Percentiles rank a stretch among this genome's conserved stretches.
phyloP scores from a whole-genome alignment of 345 rosid genomes.

The Camelina laxa region DNA sequence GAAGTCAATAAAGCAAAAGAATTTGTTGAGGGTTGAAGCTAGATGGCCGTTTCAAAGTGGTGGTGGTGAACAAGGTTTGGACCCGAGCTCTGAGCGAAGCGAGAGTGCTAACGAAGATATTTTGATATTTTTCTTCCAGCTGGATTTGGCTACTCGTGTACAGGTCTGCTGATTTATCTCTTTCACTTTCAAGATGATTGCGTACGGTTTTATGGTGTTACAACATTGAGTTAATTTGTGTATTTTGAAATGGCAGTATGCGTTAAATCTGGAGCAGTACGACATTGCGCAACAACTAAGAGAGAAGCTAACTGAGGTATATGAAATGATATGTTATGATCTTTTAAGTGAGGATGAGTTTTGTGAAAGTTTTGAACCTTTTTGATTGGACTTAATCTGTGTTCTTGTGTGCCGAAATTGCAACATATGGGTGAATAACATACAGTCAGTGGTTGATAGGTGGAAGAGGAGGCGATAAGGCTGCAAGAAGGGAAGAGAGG shows the following conservation, averaged over 20 bases:
- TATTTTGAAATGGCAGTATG: constrained; percentile 61
- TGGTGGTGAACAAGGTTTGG: constrained; percentile 55
- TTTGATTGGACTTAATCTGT: background rate
- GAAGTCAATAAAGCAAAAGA: constrained; percentile 44
- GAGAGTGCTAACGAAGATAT: constrained; percentile 94
- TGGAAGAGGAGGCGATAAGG: constrained; percentile 75
- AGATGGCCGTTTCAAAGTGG: constrained; percentile 81
- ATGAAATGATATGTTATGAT: background rate
- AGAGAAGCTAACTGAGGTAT: constrained; percentile 88
- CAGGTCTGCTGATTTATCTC: constrained; percentile 53
- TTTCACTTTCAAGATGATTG: background rate
- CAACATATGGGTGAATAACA: constrained; percentile 9
- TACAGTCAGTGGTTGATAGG: constrained; percentile 54
- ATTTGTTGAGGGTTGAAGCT: constrained; percentile 61
- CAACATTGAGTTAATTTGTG: constrained; percentile 31
- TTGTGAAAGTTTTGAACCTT: constrained; percentile 4
- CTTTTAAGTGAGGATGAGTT: background rate
- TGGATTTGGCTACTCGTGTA: constrained; percentile 85
- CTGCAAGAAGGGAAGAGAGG: constrained; percentile 77
- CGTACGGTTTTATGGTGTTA: background rate
- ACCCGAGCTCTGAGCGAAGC: constrained; percentile 73
- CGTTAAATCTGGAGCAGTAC: constrained; percentile 84
- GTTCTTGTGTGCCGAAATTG: background rate
- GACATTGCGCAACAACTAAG: constrained; percentile 84
- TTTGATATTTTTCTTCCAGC: constrained; percentile 84